Evolutionary conservation across 371 early-diverging fungal species (phyloP), one percentile per base, ranked within the genome.

Genomic region (Dinochytrium kinnereticum): DNA sequence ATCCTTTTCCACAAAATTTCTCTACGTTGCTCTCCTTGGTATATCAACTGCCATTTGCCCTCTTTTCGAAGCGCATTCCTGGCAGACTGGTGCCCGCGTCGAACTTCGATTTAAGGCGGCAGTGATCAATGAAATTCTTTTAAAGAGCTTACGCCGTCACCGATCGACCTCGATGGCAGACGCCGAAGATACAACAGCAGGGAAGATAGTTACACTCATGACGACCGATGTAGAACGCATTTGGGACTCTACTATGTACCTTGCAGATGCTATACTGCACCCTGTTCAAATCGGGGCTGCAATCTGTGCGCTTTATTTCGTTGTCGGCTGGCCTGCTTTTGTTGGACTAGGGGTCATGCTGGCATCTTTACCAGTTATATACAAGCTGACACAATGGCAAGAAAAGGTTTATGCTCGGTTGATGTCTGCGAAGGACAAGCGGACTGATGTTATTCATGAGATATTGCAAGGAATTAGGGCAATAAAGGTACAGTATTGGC

Each of bases 401-500:
- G 53, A 70, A 55, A 59, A 51, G 19, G 61, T 71, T 15, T 71
- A 71, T 39, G 72, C 71, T 28, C 38, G 59, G 66, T 68, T 77
- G 49, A 69, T 78, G 51, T 51, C 40, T 15, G 68, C 65, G 34
- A 76, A 77, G 26, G 86, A 86, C 57, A 36, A 26, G 3, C 50
- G 86, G 7, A 76, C 79, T 5, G 74, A 67, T 33, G 64, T 78
- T 5, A 70, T 81, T 51, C 81, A 86, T 71, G 84, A 84, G 59
- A 66, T 76, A 1, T 53, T 82, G 17, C 76, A 76, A 61, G 80
- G 80, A 30, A 84, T 84, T 51, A 76, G 82, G 34, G 67, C 82
- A 26, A 74, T 84, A 67, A 84, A 84, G 70, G 26, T 30, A 75
- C 24, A 17, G 53, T 17, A 59, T 55, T 44, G 21, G 49, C 51